A percentile compares a stretch with the other conserved stretches of the same genome.
Evolutionary conservation across 306 rosid genomes (phyloP).

Genomic region (Casuarina glauca): DNA sequence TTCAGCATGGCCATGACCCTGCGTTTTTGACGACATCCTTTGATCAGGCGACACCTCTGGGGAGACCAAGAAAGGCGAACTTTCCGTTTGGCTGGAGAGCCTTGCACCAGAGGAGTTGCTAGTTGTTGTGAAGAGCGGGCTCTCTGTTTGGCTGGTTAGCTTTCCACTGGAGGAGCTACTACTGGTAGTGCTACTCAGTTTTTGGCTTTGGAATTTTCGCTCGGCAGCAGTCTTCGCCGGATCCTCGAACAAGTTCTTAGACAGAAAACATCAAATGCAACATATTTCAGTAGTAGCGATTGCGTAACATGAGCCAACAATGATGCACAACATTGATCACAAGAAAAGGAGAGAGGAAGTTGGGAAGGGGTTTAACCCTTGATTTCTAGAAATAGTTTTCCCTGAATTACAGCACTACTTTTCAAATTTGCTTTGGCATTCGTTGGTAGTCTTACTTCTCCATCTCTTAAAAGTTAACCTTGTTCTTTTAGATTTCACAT

Average conservation of each 20-base stretch:
- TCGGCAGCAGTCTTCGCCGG: conserved; percentile 27
- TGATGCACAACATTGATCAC: no score
- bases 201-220: conserved; percentile 38
- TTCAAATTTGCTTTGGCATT: no score
- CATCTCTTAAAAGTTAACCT: no score
- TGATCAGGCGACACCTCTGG: conserved; percentile 31
- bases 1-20: conserved; percentile 25
- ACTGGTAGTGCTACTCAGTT: conserved; percentile 31
- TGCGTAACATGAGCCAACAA: no score
- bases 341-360: no score
- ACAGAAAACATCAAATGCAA: not conserved
- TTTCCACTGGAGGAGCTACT: not conserved
- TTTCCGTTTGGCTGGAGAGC: conserved; percentile 41
- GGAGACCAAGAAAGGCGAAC: conserved; percentile 41
- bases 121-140: conserved; percentile 21
- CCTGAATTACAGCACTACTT: no score
- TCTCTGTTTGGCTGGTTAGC: not conserved
- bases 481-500: no score
- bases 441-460: no score
- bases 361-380: no score
- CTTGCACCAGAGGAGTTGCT: conserved; percentile 53
- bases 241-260: conserved; percentile 39
- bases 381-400: no score
- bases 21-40: conserved; percentile 28
- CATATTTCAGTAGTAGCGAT: not conserved